Conservation (phyloP, 2,329 filamentous ascomycete genomes). For the Raffaelea ambrosiae region DNA sequence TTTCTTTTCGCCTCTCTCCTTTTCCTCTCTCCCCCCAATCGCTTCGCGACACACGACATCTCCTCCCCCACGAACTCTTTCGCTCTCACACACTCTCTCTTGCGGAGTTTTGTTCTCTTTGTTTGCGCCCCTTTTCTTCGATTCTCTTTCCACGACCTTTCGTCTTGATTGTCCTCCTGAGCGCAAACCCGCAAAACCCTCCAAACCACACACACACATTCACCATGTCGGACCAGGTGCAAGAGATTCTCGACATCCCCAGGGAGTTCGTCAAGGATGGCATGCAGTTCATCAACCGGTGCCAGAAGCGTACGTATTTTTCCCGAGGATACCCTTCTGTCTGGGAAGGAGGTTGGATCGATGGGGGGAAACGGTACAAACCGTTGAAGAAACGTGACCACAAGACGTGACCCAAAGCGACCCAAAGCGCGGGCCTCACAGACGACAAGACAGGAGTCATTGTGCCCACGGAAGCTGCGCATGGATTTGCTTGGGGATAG, state of each 20-base stretch:
- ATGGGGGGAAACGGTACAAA: too few species aligned
- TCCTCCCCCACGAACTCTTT: neutral
- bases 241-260: slow-evolving; percentile 62
- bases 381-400: too few species aligned
- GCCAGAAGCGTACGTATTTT: slow-evolving; percentile 47
- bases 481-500: neutral
- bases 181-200: neutral
- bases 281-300: slow-evolving; percentile 53
- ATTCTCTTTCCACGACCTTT: neutral
- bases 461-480: too few species aligned
- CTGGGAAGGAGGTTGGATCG: too few species aligned
- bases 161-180: neutral
- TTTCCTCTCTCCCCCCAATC: neutral
- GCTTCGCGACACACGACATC: neutral
- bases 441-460: too few species aligned
- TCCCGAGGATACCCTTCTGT: neutral
- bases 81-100: neutral
- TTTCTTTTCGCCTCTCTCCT: neutral
- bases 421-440: too few species aligned
- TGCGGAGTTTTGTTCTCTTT: too few species aligned
- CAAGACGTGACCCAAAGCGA: too few species aligned
- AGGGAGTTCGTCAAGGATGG: slow-evolving; percentile 56
- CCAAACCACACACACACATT: neutral
- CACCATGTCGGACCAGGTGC: slow-evolving; percentile 58
- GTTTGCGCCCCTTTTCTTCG: neutral